Conservation (phyloP, 2,329 filamentous ascomycete species). For the Fusarium compactum region DNA sequence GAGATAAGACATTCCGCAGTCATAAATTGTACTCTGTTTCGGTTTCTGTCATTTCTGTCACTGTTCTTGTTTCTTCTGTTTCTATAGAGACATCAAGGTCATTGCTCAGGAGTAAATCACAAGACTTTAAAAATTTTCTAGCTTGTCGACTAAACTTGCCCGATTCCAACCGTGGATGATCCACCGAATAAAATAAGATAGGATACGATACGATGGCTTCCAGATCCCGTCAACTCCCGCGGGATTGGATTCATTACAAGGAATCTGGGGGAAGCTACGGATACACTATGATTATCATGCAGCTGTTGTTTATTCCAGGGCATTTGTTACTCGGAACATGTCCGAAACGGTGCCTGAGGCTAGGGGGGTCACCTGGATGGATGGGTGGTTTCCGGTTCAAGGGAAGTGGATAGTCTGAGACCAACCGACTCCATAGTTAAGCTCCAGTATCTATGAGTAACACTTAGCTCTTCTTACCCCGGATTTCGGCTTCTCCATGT, state of each 20-base stretch:
- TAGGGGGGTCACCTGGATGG: not conserved
- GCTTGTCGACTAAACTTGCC: constrained; percentile 23
- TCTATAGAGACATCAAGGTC: not conserved
- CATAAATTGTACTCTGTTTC: not conserved
- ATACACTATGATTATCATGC: not conserved
- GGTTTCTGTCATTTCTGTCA: not conserved
- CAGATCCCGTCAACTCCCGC: constrained; percentile 15
- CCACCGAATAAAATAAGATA: not conserved
- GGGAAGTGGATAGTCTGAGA: not conserved
- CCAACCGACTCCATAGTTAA: not conserved
- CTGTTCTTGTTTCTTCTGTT: not conserved
- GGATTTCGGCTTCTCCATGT: constrained; percentile 30
- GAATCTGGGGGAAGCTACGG: not conserved
- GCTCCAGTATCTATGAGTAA: constrained; percentile 36
- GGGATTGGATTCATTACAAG: not conserved
- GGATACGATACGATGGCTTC: not conserved
- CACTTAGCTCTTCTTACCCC: constrained; percentile 25
- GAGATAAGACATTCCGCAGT: not conserved
- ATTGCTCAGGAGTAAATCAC: constrained; percentile 17
- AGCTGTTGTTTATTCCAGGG: not conserved
- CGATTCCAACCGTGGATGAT: constrained; percentile 3
- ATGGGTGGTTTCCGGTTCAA: not conserved
- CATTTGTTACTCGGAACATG: constrained; percentile 5
- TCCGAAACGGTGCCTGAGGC: constrained; percentile 37
- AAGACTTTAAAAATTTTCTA: constrained; percentile 22